A percentile compares a stretch with the other conserved stretches of the same genome.
phyloP scores from a whole-genome alignment of 1,284 basidiomycete species.

The Fomitopsis schrenkii region DNA sequence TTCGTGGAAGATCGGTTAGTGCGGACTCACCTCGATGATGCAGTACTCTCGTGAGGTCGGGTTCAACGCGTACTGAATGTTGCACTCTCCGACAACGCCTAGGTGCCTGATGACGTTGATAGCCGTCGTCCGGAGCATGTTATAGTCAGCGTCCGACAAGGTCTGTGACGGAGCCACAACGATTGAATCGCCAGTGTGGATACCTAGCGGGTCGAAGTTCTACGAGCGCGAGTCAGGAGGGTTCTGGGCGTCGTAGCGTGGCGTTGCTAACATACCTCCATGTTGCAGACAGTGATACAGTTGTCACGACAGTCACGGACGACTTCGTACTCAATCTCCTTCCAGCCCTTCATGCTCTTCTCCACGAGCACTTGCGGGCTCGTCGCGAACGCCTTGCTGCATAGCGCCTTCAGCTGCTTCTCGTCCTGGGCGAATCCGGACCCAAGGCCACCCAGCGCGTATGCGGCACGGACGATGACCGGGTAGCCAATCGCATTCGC shows the following conservation, averaged over 20 bases:
- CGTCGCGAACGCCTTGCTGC: constrained; percentile 93
- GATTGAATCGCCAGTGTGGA: constrained; percentile 99
- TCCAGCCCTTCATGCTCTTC: constrained; percentile 99
- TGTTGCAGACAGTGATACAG: constrained; percentile 99
- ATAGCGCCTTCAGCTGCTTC: constrained; percentile 81
- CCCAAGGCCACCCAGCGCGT: constrained; percentile 92
- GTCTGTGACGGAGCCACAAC: constrained; percentile 98
- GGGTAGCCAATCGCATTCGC: constrained; percentile 91
- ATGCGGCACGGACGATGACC: constrained; percentile 95
- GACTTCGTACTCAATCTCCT: constrained; percentile 99
- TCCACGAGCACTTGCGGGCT: constrained; percentile 97
- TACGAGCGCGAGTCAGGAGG: constrained; percentile 27
- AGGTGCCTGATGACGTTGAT: constrained; percentile 98
- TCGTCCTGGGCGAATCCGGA: constrained; percentile 94
- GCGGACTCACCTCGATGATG: constrained; percentile 81
- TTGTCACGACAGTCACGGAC: constrained; percentile 98
- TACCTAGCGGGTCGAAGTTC: constrained; percentile 99
- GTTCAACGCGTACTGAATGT: constrained; percentile 98
- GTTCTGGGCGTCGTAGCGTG: neutral
- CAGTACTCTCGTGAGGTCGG: constrained; percentile 95
- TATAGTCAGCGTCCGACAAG: constrained; percentile 95
- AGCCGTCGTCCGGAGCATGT: constrained; percentile 97
- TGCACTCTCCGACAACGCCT: constrained; percentile 97
- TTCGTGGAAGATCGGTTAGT: neutral
- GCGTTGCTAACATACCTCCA: constrained; percentile 73